Conservation (phyloP, 1,139 yeast species). For the Zygoascus meyerae region DNA sequence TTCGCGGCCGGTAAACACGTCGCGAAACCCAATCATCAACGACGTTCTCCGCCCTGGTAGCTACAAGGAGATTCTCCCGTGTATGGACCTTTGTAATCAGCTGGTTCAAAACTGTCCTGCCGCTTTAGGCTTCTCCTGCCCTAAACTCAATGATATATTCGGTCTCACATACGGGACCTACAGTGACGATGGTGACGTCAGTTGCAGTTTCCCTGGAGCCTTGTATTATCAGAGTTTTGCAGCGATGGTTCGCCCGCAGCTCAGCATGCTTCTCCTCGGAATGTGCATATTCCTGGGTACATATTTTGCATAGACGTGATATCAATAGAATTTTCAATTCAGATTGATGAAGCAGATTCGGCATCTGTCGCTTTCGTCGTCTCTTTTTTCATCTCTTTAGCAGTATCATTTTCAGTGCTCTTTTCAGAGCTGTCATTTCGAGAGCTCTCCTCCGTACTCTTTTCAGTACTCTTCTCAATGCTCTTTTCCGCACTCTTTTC, state of each 20-base stretch:
- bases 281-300: neutral
- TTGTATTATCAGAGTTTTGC: constrained; percentile 25
- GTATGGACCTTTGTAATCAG: constrained; percentile 71
- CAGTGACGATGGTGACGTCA: constrained; percentile 30
- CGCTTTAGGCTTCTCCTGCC: constrained; percentile 68
- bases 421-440: too few relatives aligned
- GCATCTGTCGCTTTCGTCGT: too few relatives aligned
- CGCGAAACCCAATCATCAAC: constrained; percentile 59
- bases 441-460: too few relatives aligned
- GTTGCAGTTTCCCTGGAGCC: constrained; percentile 36
- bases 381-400: too few relatives aligned
- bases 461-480: too few relatives aligned
- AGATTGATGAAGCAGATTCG: neutral
- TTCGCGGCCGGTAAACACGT: constrained; percentile 44
- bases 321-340: too few relatives aligned
- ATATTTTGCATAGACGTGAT: constrained; percentile 1
- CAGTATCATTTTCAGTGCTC: too few relatives aligned
- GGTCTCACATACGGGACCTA: constrained; percentile 27
- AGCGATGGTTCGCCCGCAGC: neutral
- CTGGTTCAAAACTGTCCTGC: constrained; percentile 84
- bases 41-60: constrained; percentile 53
- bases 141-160: constrained; percentile 33
- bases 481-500: constrained; percentile 1
- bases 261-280: constrained; percentile 1
- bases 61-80: constrained; percentile 81